Evolutionary conservation across 2,329 filamentous ascomycete genomes (phyloP).

Genomic region (Immersiporthe knoxdaviesiana): DNA sequence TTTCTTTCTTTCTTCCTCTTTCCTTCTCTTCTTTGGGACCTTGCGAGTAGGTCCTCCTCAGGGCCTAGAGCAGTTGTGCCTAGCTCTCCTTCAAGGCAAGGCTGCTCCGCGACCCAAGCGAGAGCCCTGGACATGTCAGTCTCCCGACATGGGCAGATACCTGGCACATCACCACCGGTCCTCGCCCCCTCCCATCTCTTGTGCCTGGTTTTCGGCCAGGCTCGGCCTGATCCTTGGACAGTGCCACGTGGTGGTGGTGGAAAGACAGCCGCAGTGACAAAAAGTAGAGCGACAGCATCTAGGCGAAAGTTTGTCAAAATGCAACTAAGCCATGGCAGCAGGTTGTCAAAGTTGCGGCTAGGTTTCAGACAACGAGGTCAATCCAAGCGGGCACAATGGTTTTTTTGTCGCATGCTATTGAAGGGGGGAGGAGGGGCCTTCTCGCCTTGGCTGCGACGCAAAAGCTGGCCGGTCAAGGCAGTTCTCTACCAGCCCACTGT

Average conservation of each 20-base stretch:
- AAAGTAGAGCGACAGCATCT: neutral
- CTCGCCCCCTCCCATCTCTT: too few species aligned
- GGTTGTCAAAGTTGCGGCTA: neutral
- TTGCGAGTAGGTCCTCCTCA: neutral
- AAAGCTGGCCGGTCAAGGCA: neutral
- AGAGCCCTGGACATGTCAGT: neutral
- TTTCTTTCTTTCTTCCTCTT: neutral
- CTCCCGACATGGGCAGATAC: neutral
- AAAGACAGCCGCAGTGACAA: constrained; percentile 16
- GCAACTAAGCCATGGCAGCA: neutral
- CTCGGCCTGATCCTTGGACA: constrained; percentile 6
- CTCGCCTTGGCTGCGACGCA: neutral
- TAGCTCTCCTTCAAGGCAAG: neutral
- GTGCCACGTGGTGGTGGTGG: constrained; percentile 23
- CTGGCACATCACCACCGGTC: neutral
- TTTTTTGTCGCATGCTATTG: neutral
- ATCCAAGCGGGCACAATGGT: neutral
- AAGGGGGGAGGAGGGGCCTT: neutral
- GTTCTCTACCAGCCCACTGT: neutral
- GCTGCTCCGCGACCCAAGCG: neutral
- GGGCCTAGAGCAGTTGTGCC: neutral
- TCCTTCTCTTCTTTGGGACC: neutral
- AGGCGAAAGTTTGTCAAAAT: neutral
- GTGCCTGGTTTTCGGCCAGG: neutral
- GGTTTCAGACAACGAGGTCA: neutral